Conservation (phyloP, 1,284 basidiomycete species). For the Puccinia triticina region DNA sequence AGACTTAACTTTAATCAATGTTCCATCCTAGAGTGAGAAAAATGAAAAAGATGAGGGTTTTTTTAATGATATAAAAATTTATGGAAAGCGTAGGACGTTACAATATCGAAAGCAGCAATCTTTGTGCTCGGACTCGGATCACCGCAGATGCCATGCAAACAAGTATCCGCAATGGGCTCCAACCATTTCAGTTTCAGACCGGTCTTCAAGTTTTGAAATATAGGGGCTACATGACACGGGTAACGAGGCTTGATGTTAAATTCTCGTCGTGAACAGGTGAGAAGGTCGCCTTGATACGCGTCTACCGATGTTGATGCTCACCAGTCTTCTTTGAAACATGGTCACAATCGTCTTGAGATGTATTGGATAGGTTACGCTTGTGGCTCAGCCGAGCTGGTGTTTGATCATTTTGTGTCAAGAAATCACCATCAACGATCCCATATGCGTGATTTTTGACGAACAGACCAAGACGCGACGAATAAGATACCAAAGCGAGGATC, state of each 20-base stretch:
- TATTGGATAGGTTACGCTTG: conserved; percentile 11
- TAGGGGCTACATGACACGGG: conserved; percentile 21
- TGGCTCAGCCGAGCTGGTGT: neutral
- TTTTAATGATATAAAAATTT: neutral
- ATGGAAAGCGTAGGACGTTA: neutral
- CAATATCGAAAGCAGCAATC: conserved; percentile 50
- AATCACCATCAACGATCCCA: neutral
- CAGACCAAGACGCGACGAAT: neutral
- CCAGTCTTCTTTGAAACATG: conserved; percentile 12
- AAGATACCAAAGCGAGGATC: neutral
- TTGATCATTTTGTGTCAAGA: neutral
- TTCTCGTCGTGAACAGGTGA: neutral
- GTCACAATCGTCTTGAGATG: neutral
- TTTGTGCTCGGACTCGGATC: conserved; percentile 38
- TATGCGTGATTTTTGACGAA: neutral
- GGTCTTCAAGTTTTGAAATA: conserved; percentile 41
- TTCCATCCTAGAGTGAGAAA: conserved; percentile 67
- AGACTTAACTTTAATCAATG: conserved; percentile 71
- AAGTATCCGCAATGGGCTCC: conserved; percentile 29
- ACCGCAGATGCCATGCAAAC: conserved; percentile 41
- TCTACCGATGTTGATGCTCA: neutral
- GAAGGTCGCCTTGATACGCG: neutral
- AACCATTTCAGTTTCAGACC: conserved; percentile 37
- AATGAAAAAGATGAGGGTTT: neutral
- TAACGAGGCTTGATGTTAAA: neutral